These are phyloP conservation scores for Mychonastes homosphaera DNA, from an alignment of 139 green algal genomes.

Conservation along the genomic window DNA sequence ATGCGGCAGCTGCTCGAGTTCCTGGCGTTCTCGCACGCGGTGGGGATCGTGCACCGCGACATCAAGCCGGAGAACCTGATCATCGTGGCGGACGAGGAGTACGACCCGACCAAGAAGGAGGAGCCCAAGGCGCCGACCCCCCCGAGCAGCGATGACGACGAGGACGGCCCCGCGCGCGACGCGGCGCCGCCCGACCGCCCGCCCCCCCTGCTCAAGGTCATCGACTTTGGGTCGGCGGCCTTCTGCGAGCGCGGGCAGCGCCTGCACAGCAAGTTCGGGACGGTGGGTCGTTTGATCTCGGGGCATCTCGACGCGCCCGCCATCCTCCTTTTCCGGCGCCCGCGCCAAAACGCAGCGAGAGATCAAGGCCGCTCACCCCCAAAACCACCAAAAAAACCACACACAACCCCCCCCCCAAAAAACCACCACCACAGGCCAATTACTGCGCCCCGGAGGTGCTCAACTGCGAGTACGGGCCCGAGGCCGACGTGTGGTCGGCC, in stretches of 20 bases:
- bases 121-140: conserved; percentile 3
- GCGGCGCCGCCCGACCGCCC: background rate
- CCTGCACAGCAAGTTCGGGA: conserved; percentile 61
- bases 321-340: conserved; percentile 7
- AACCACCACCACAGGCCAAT: conserved; percentile 7
- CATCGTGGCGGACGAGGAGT: conserved; percentile 39
- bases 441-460: conserved; percentile 42
- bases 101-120: conserved; percentile 14
- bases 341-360: background rate
- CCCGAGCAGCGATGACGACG: conserved; percentile 16
- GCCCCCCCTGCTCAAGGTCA: conserved; percentile 49
- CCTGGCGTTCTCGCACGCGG: conserved; percentile 20
- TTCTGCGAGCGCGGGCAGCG: conserved; percentile 67
- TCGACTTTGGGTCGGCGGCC: conserved; percentile 76
- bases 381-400: background rate
- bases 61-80: conserved; percentile 86
- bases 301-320: background rate
- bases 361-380: background rate
- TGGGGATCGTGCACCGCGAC: conserved; percentile 32
- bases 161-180: background rate
- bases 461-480: conserved; percentile 21
- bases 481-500: conserved; percentile 55
- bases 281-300: conserved; percentile 20
- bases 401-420: background rate
- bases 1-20: conserved; percentile 34